These are phyloP conservation scores for Phytophthora constricta DNA, from an alignment of 352 stramenopile species.

Conservation along the genomic window DNA sequence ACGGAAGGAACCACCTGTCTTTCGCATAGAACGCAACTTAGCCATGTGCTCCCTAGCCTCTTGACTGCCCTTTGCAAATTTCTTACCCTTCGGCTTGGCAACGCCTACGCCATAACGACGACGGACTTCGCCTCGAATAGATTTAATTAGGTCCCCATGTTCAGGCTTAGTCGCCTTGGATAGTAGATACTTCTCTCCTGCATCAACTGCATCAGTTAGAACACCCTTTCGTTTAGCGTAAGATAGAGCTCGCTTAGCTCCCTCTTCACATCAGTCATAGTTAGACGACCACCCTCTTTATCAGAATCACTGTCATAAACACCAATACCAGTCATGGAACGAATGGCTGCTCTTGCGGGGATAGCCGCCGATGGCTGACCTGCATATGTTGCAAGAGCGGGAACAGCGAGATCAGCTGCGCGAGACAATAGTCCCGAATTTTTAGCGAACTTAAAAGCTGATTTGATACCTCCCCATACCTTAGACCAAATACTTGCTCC, in stretches of 20 bases:
- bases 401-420: no score
- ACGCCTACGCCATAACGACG: not conserved
- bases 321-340: no score
- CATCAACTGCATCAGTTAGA: not conserved
- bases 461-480: not conserved
- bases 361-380: not conserved
- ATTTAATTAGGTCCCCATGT: not conserved
- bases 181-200: not conserved
- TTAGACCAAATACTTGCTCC: no score
- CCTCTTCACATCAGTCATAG: not conserved
- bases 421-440: no score
- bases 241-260: not conserved
- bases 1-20: not conserved
- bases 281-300: not conserved
- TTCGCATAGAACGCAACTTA: not conserved
- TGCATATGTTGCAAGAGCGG: no score
- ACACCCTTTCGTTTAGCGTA: slow-evolving; percentile 1
- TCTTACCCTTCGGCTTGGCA: not conserved
- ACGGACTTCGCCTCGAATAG: no score
- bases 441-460: no score
- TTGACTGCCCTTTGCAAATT: not conserved
- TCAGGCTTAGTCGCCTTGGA: not conserved
- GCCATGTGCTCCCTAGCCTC: not conserved
- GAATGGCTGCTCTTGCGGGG: no score
- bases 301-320: not conserved